Base-by-base conservation (phyloP, 805 yeast species). In the Lipomyces lipofer region DNA sequence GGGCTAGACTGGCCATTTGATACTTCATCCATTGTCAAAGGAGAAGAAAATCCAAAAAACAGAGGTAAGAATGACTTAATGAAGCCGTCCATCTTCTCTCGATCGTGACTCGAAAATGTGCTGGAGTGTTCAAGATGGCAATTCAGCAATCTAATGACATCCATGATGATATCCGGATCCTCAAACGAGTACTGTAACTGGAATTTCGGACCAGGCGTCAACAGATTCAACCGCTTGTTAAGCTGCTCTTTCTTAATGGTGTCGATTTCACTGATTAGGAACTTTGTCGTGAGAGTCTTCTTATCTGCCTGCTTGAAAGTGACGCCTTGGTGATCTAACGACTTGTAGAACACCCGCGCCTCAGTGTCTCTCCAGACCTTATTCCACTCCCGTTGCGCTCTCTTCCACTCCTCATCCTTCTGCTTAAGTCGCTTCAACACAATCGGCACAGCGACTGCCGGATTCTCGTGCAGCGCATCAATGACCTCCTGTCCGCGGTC, bases 311-410 rank as follows among this genome's bases (percentile, higher is more conserved):
- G 98, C 72, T 94, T 94, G 75, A 94, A 94, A 0, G 97, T 91
- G 64, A 94, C 78, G 0, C 99, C 99, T 59, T 92, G 75, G 69
- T 94, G 99, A 69, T 94, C 99, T 62, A 94, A 76, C 1, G 97
- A 88, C 71, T 94, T 94, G 75, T 83, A 88, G 69, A 87, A 91
- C 0, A 90, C 96, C 66, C 89, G 91, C 67, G 91, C 96, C 71
- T 94, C 99, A 73, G 95, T 83, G 72, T 92, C 98, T 67, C 99
- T 83, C 99, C 99, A 94, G 12, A 90, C 95, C 69, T 92, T 92
- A 72, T 92, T 92, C 98, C 99, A 94, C 69, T 94, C 98, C 65
- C 98, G 82, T 66, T 92, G 99, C 1, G 97, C 91, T 59, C 97
- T 82, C 71, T 89, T 87, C 99, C 99, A 94, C 72, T 94, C 99